These are phyloP conservation scores for Eremothecium cymbalariae DNA, from an alignment of 1,139 yeast genomes.

Conservation along the genomic window DNA sequence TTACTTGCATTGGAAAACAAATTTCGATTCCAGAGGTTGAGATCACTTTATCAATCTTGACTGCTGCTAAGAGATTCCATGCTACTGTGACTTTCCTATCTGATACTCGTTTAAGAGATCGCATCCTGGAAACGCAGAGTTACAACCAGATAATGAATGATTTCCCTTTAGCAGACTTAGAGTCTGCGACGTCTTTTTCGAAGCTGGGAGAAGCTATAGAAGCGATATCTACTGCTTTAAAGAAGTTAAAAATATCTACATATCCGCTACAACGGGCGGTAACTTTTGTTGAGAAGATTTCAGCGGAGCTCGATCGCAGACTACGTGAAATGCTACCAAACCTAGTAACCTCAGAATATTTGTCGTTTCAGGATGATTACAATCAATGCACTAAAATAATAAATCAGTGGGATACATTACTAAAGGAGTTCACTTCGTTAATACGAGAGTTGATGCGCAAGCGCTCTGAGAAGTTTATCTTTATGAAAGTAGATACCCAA, in stretches of 20 bases:
- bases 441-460: constrained; percentile 71
- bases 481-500: constrained; percentile 49
- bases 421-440: constrained; percentile 48
- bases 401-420: constrained; percentile 42
- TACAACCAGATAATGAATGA: constrained; percentile 62
- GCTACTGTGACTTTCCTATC: constrained; percentile 65
- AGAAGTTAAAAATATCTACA: constrained; percentile 48
- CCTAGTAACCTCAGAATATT: constrained; percentile 35
- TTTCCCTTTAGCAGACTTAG: constrained; percentile 57
- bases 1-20: constrained; percentile 52
- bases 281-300: constrained; percentile 54
- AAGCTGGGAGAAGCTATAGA: constrained; percentile 42
- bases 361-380: constrained; percentile 30
- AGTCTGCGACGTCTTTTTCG: constrained; percentile 41
- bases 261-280: constrained; percentile 65
- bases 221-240: constrained; percentile 53
- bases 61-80: constrained; percentile 70
- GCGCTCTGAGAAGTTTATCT: constrained; percentile 63
- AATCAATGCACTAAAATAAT: constrained; percentile 31
- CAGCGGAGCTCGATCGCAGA: constrained; percentile 38
- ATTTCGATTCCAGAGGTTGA: constrained; percentile 46
- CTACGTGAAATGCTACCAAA: constrained; percentile 29
- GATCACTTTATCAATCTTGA: constrained; percentile 54
- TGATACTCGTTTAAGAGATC: constrained; percentile 62
- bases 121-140: constrained; percentile 43